Percentiles rank a stretch among this genome's conserved stretches.
These are phyloP conservation scores for Aspergillus novofumigatus DNA, from an alignment of 2,329 filamentous ascomycete genomes.

Conservation along the genomic window DNA sequence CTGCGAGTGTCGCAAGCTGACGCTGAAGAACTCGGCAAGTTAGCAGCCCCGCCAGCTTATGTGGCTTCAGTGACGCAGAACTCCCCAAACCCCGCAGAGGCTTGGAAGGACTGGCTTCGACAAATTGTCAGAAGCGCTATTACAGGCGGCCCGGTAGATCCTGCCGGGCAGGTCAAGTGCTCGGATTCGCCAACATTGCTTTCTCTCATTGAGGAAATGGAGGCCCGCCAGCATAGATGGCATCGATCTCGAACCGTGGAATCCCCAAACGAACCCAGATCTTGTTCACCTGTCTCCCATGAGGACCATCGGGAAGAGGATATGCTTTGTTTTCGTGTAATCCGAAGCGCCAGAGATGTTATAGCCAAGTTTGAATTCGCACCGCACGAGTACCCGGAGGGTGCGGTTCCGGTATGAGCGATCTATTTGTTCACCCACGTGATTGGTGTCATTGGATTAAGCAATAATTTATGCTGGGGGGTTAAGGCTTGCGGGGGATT, in stretches of 20 bases:
- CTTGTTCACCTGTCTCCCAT: not conserved
- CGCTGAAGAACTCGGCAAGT: conserved; percentile 33
- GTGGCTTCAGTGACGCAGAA: conserved; percentile 23
- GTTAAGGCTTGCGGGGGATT: not conserved
- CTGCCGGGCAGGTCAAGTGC: conserved; percentile 22
- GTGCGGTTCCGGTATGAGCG: conserved; percentile 7
- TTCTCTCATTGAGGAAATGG: conserved; percentile 38
- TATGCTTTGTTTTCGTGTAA: conserved; percentile 31
- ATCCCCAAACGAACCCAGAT: not conserved
- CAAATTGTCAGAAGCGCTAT: conserved; percentile 34
- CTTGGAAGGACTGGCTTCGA: conserved; percentile 38
- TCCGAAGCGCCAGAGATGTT: conserved; percentile 30
- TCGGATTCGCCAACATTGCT: conserved; percentile 33
- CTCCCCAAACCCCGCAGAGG: conserved; percentile 21
- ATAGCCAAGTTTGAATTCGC: conserved; percentile 34
- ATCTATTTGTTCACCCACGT: not conserved
- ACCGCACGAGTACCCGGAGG: conserved; percentile 31
- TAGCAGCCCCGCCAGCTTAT: conserved; percentile 30
- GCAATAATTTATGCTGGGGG: not conserved
- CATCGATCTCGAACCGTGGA: conserved; percentile 23
- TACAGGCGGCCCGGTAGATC: conserved; percentile 28
- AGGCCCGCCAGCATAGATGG: conserved; percentile 41
- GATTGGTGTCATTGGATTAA: not conserved
- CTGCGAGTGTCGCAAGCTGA: conserved; percentile 35
- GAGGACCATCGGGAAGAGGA: conserved; percentile 22